A percentile compares a stretch with the other conserved stretches of the same genome.
phyloP scores from a whole-genome alignment of 2,329 filamentous ascomycete species.

The Beauveria bassiana region DNA sequence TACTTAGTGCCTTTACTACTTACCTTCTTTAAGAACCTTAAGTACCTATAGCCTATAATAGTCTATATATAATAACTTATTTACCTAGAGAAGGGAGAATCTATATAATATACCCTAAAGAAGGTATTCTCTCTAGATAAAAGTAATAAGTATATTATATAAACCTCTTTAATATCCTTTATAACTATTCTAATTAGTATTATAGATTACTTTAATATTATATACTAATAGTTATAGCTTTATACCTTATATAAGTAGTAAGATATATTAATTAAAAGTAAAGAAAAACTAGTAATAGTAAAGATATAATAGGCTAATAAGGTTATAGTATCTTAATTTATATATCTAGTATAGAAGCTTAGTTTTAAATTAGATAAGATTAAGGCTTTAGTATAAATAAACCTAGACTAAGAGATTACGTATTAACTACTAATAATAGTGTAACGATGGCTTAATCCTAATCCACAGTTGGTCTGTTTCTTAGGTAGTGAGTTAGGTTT shows the following conservation, averaged over 20 bases:
- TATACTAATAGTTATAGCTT: constrained; percentile 12
- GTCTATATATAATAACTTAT: no score
- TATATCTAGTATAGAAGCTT: constrained; percentile 7
- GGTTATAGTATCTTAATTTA: constrained; percentile 10
- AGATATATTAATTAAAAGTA: constrained; percentile 6
- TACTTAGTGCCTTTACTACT: no score
- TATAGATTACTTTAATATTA: constrained; percentile 9
- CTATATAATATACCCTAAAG: no score
- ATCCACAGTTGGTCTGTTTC: no score
- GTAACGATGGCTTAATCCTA: no score
- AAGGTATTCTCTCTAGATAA: background rate
- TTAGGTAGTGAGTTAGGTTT: no score
- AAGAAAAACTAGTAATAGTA: constrained; percentile 3
- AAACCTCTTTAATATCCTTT: constrained; percentile 3
- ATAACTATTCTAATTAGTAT: background rate
- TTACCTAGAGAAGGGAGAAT: no score
- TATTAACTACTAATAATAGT: constrained; percentile 1
- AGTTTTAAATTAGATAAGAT: constrained; percentile 12
- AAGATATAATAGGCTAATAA: constrained; percentile 8
- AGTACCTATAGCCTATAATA: no score
- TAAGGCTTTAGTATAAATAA: background rate
- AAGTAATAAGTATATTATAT: background rate
- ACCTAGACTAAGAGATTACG: constrained; percentile 8
- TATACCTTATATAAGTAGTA: constrained; percentile 10
- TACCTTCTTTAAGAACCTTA: no score